These are phyloP conservation scores for Amorphotheca resinae DNA, from an alignment of 495 filamentous ascomycete genomes.

Conservation along the genomic window DNA sequence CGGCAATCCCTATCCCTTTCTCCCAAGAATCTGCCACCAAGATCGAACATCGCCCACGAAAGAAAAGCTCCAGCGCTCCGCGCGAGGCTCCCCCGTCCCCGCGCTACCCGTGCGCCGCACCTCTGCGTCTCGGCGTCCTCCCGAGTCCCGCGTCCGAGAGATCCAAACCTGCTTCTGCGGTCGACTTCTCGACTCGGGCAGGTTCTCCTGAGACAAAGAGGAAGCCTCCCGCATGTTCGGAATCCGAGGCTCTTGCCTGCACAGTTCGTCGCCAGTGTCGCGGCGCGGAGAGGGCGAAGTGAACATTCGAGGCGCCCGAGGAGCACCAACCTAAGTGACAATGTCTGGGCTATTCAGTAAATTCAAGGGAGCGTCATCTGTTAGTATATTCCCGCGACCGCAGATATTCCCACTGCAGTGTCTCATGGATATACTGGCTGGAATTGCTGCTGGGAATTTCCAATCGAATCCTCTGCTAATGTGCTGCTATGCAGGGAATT, in stretches of 20 bases:
- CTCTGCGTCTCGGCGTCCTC: not conserved
- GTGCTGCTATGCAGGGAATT: constrained; percentile 7
- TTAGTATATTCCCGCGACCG: constrained; percentile 11
- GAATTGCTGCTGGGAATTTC: not conserved
- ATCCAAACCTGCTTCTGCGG: not conserved
- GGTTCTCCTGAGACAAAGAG: not conserved
- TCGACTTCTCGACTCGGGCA: not conserved
- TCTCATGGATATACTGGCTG: not conserved
- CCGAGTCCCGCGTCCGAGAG: too few species aligned
- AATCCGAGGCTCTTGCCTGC: not conserved
- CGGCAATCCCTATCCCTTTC: too few species aligned
- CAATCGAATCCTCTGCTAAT: not conserved
- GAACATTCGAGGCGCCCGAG: not conserved
- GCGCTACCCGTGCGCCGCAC: constrained; percentile 2
- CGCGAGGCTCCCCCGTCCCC: too few species aligned
- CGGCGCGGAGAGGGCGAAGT: constrained; percentile 8
- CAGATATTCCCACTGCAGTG: too few species aligned
- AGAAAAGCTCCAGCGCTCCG: too few species aligned
- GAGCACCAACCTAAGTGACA: too few species aligned
- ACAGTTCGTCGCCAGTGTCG: constrained; percentile 7
- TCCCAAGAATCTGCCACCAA: too few species aligned
- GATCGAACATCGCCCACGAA: too few species aligned
- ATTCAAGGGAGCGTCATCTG: constrained; percentile 15
- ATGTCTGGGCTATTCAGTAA: constrained; percentile 21
- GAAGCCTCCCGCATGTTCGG: constrained; percentile 10